A percentile compares a stretch with the other conserved stretches of the same genome.
phyloP scores from a whole-genome alignment of 2,329 filamentous ascomycete species.

The Epicoccum nigrum region DNA sequence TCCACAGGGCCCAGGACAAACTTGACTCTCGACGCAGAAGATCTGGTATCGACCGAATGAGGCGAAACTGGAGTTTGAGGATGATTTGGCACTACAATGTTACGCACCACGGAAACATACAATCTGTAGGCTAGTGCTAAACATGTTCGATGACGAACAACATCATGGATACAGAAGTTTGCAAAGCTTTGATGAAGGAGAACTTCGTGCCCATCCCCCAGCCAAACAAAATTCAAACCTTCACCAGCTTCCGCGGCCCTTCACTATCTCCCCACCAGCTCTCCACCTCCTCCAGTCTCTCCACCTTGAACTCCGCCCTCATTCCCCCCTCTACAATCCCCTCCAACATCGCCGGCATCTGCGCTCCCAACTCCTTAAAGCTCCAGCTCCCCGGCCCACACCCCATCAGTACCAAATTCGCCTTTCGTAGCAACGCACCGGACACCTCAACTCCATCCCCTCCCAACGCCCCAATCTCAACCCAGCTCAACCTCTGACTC shows the following conservation, averaged over 20 bases:
- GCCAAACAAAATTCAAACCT: neutral
- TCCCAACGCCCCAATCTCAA: constrained; percentile 24
- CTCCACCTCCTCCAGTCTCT: neutral
- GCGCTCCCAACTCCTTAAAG: neutral
- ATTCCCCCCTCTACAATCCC: neutral
- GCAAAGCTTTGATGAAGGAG: too few relatives aligned
- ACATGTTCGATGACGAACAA: too few relatives aligned
- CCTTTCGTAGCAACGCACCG: neutral
- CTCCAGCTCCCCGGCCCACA: constrained; percentile 7
- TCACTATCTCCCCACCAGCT: neutral
- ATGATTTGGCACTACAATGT: too few relatives aligned
- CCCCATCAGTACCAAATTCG: neutral
- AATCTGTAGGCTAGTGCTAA: too few relatives aligned
- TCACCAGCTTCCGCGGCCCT: constrained; percentile 1
- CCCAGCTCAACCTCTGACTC: constrained; percentile 23
- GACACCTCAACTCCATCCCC: constrained; percentile 3
- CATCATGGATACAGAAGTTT: too few relatives aligned
- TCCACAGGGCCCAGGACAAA: neutral
- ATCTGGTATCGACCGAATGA: neutral
- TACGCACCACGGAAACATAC: too few relatives aligned
- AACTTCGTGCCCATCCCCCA: too few relatives aligned
- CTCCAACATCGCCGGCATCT: constrained; percentile 1
- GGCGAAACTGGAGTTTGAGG: neutral
- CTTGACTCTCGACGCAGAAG: neutral
- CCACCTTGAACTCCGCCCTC: neutral